These are phyloP conservation scores for Cornus suecica DNA, from an alignment of 148 eudicot genomes.

Conservation along the genomic window DNA sequence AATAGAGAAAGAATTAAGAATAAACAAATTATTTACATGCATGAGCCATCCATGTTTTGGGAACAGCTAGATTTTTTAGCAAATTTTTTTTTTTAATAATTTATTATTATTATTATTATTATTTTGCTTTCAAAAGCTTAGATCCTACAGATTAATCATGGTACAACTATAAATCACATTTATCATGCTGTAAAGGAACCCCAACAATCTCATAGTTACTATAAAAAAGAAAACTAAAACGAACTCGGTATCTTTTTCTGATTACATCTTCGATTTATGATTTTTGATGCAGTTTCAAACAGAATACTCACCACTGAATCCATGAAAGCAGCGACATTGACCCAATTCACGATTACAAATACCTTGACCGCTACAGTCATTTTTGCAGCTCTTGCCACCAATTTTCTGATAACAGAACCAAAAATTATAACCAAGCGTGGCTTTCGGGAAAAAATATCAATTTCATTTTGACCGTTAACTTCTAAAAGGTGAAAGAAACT, in stretches of 20 bases:
- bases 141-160: neutral
- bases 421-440: neutral
- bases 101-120: too few species aligned
- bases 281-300: neutral
- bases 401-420: slow-evolving; percentile 44
- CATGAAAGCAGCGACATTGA: slow-evolving; percentile 85
- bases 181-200: neutral
- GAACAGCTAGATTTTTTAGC: neutral
- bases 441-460: neutral
- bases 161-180: neutral
- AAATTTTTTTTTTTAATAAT: neutral
- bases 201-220: neutral
- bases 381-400: slow-evolving; percentile 60
- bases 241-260: neutral
- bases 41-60: neutral
- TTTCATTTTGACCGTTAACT: slow-evolving; percentile 1
- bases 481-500: neutral
- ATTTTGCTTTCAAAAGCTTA: neutral
- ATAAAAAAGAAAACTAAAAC: neutral
- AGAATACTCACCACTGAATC: slow-evolving; percentile 64
- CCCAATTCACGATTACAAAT: slow-evolving; percentile 77
- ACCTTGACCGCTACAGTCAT: slow-evolving; percentile 76
- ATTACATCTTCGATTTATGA: neutral
- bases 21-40: neutral
- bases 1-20: too few species aligned